Evolutionary conservation across 805 yeast species (phyloP).

Genomic region (Grigorovia yakushimaensis): DNA sequence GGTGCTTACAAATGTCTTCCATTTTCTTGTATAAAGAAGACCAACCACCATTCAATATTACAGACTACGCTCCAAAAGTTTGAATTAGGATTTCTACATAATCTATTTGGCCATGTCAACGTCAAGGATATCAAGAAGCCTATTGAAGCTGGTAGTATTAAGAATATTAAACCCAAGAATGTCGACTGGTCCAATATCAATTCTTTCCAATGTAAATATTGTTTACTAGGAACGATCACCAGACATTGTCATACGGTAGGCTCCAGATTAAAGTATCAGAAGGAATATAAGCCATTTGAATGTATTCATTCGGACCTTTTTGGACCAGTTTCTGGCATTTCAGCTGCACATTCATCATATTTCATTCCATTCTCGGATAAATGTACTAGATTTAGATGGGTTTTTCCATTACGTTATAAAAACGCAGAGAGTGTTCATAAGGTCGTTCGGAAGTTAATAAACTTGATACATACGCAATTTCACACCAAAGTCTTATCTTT

Average conservation of each 20-base stretch:
- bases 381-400: constrained; percentile 3
- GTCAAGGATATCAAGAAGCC: not conserved
- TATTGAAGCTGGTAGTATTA: not conserved
- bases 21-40: no score
- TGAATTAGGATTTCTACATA: not conserved
- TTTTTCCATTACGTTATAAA: constrained; percentile 3
- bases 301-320: constrained; percentile 6
- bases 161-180: not conserved
- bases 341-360: constrained; percentile 1
- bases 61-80: no score
- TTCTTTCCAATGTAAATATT: constrained; percentile 64
- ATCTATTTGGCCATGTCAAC: constrained; percentile 1
- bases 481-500: constrained; percentile 1
- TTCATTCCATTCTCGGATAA: constrained; percentile 7
- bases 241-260: constrained; percentile 50
- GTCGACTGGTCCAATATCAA: constrained; percentile 13
- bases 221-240: constrained; percentile 59
- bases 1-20: no score
- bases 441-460: not conserved
- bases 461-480: constrained; percentile 3
- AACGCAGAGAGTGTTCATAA: not conserved
- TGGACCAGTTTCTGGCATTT: constrained; percentile 3
- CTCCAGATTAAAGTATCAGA: constrained; percentile 43
- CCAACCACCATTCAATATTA: no score
- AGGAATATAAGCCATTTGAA: constrained; percentile 3